Evolutionary conservation across 2,329 filamentous ascomycete species (phyloP), one percentile per base, ranked within the genome.

Genomic region (Fusarium haematococcum): DNA sequence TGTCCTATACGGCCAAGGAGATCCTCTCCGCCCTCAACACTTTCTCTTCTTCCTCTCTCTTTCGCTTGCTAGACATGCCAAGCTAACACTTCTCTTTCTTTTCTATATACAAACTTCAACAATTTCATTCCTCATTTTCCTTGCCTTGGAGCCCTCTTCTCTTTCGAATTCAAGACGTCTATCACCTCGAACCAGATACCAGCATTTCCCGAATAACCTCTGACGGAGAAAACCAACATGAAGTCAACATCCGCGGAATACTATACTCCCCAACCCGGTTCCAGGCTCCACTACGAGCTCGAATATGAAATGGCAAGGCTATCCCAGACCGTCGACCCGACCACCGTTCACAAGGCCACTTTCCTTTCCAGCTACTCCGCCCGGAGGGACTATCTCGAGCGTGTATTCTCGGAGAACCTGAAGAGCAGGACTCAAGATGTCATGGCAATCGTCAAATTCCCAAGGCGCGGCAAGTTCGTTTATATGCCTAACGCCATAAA

Each of bases 361-460:
- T 11, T 20, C 6, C 27, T 52, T 32, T 32, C 27, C 6, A 20
- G 27, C 6, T 52, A 32, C 48, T n/a, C 18, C 4, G 27, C 48
- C 48, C 25, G 18, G 18, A 32, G 48, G 48, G 27, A 30, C 27
- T 52, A 52, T 4, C 48, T 52, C 48, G 48, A 20, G 27, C 48
- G 48, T 6, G 48, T 52, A 20, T 52, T 52, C 48, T 32, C 48
- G 3, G 48, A 52, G 48, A 32, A 52, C 4, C 27, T 32, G 18
- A 16, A 45, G 4, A 25, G 45, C 59, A 52, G 63, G 6, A 27
- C 57, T 4, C 43, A 65, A 6, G 65, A 64, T 30, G 68, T 61
- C 5, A 43, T 65, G 23, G 65, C 68, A 25, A 52, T 70, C n/a
- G 16, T 67, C 16, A 16, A 25, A 4, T 63, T 70, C 32, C 48